Evolutionary conservation across 2,329 filamentous ascomycete species (phyloP).

Genomic region (Thelonectria olida): DNA sequence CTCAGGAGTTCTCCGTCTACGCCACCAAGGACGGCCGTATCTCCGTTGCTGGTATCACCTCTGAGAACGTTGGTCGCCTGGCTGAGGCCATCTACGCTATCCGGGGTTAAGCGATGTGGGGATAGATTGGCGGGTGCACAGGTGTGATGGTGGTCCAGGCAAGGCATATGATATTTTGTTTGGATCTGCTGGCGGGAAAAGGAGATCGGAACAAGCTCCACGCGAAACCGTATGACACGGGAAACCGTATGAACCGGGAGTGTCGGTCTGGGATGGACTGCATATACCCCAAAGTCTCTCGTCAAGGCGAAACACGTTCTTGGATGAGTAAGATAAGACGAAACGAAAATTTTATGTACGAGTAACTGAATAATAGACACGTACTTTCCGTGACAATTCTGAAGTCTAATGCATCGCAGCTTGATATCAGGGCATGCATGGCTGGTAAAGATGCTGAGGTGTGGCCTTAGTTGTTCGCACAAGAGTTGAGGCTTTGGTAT

Average conservation of each 20-base stretch:
- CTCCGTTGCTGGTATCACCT: constrained; percentile 85
- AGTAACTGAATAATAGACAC: constrained; percentile 32
- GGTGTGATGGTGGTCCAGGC: constrained; percentile 7
- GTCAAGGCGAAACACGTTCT: constrained; percentile 21
- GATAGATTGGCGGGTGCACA: constrained; percentile 1
- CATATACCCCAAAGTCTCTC: constrained; percentile 38
- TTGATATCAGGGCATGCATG: too few relatives aligned
- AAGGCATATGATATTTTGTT: constrained; percentile 1
- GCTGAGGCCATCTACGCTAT: constrained; percentile 88
- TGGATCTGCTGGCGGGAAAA: constrained; percentile 20
- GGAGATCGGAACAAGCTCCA: constrained; percentile 12
- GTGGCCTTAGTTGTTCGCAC: too few relatives aligned
- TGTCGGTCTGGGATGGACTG: constrained; percentile 29
- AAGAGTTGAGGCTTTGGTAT: background rate
- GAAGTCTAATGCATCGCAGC: background rate
- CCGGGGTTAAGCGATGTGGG: constrained; percentile 64
- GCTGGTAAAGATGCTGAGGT: too few relatives aligned
- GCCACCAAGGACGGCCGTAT: constrained; percentile 93
- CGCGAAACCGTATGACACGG: constrained; percentile 4
- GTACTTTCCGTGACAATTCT: constrained; percentile 8
- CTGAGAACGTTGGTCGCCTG: constrained; percentile 79
- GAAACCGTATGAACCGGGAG: constrained; percentile 14
- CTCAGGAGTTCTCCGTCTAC: constrained; percentile 97
- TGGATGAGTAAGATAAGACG: constrained; percentile 25
- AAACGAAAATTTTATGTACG: constrained; percentile 35